phyloP scores from a whole-genome alignment of 2,329 filamentous ascomycete genomes.

The Botrytis cinerea region DNA sequence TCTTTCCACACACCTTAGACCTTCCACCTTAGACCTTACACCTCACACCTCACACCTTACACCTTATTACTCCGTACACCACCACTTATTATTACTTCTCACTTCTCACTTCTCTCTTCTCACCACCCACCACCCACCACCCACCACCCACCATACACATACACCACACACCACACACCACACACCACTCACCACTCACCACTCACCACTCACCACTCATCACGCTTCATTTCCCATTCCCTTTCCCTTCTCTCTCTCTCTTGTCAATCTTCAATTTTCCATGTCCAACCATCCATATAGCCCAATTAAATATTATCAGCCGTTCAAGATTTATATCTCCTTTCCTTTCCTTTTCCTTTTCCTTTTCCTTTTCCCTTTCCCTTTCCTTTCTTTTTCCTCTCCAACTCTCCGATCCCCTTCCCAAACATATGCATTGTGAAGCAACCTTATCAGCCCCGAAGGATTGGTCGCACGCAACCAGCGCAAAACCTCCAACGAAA shows the following conservation, averaged over 20 bases:
- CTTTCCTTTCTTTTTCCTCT: neutral
- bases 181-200: too few relatives aligned
- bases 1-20: neutral
- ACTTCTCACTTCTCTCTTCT: too few relatives aligned
- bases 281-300: neutral
- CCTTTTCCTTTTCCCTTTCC: neutral
- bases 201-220: neutral
- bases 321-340: neutral
- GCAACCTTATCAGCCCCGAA: slow-evolving; percentile 14
- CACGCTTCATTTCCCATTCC: neutral
- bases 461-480: slow-evolving; percentile 13
- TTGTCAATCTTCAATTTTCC: neutral
- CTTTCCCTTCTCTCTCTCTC: too few relatives aligned
- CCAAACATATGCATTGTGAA: neutral
- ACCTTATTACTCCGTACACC: too few relatives aligned
- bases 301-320: slow-evolving; percentile 8
- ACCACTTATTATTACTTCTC: too few relatives aligned
- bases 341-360: neutral
- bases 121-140: too few relatives aligned
- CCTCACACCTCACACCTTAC: too few relatives aligned
- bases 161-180: too few relatives aligned
- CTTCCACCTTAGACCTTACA: neutral
- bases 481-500: slow-evolving; percentile 18
- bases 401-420: neutral
- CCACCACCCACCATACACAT: too few relatives aligned